Evolutionary conservation across 1,284 basidiomycete species (phyloP).

Genomic region (Puccinia horiana): DNA sequence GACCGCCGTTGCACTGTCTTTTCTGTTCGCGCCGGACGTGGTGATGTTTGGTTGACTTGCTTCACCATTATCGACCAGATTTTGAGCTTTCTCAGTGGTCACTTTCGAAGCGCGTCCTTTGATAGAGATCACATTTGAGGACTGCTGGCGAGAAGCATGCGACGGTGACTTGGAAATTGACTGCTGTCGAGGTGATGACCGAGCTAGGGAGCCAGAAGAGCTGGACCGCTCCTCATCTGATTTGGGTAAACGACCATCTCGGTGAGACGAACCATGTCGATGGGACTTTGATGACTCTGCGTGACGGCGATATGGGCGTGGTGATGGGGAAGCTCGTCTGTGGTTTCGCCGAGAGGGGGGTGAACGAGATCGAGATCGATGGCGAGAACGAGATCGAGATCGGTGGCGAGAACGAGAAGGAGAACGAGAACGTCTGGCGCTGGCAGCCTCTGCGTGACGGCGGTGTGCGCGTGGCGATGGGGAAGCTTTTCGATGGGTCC

Average conservation of each 20-base stretch:
- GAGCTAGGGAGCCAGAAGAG: background rate
- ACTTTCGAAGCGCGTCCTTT: conserved; percentile 23
- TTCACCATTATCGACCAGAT: background rate
- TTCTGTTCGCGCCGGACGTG: background rate
- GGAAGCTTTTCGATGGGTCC: background rate
- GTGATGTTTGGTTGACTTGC: background rate
- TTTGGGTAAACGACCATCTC: background rate
- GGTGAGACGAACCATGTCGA: background rate
- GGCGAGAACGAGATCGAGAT: conserved; percentile 15
- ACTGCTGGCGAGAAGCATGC: background rate
- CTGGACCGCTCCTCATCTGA: conserved; percentile 8
- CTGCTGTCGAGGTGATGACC: background rate
- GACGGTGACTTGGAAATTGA: background rate
- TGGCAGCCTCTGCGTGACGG: background rate
- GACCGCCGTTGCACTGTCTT: background rate
- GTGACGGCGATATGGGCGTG: conserved; percentile 3
- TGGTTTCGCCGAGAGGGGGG: background rate
- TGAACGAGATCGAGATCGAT: conserved; percentile 2
- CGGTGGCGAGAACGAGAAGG: conserved; percentile 12
- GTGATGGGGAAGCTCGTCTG: background rate
- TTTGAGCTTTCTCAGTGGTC: background rate
- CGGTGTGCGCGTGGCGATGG: conserved; percentile 15
- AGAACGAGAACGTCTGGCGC: conserved; percentile 9
- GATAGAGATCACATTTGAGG: conserved; percentile 22
- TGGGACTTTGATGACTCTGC: background rate